Conservation (phyloP, 2,329 filamentous ascomycete genomes). For the Phoma herbarum region DNA sequence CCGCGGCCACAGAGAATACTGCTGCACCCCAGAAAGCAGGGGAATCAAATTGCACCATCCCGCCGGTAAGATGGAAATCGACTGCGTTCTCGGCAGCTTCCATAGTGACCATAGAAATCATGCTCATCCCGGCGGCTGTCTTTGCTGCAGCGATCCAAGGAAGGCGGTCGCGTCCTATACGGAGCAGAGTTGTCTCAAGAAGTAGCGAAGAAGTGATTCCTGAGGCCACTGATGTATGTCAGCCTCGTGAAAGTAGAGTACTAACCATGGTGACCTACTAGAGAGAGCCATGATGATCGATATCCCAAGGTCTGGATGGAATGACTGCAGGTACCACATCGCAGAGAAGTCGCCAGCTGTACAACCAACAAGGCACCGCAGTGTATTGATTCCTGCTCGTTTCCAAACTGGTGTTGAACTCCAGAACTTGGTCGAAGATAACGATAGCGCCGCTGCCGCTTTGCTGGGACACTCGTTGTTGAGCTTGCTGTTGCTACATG, state of each 20-base stretch:
- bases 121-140: constrained; percentile 67
- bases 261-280: constrained; percentile 35
- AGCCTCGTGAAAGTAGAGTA: background rate
- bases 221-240: constrained; percentile 56
- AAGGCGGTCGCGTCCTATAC: constrained; percentile 58
- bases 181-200: constrained; percentile 63
- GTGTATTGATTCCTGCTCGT: constrained; percentile 63
- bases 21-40: constrained; percentile 64
- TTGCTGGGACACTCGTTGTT: constrained; percentile 9
- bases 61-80: constrained; percentile 65
- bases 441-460: background rate
- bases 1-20: constrained; percentile 54
- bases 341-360: constrained; percentile 65
- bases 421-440: constrained; percentile 46
- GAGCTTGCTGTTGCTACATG: constrained; percentile 2
- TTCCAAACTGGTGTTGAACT: constrained; percentile 55
- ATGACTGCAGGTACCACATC: constrained; percentile 64
- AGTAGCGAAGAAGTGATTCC: constrained; percentile 63
- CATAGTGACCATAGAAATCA: constrained; percentile 68
- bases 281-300: constrained; percentile 62
- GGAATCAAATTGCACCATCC: constrained; percentile 57
- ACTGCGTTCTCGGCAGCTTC: constrained; percentile 64
- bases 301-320: constrained; percentile 58
- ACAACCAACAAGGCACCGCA: constrained; percentile 65
- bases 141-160: constrained; percentile 58